Evolutionary conservation across 2,329 filamentous ascomycete genomes (phyloP), one percentile per base, ranked within the genome.

Genomic region (Cercospora nicotianae): DNA sequence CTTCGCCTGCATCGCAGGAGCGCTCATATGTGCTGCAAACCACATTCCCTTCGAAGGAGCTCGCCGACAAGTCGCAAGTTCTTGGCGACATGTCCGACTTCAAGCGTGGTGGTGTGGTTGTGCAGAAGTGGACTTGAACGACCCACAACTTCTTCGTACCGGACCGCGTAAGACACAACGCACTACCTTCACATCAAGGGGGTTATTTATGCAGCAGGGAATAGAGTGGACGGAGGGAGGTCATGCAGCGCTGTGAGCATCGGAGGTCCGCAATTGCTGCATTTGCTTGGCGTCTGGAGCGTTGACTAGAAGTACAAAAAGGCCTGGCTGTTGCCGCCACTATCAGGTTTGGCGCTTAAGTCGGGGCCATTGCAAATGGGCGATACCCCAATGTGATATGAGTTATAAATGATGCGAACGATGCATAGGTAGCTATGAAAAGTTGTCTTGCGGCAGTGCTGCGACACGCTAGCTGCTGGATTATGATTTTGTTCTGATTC

Each of bases 41-140:
- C 0, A 94, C 91, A 0, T 95, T 95, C 79, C 92, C 92, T 4
- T 92, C 88, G 75, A 93, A 92, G 80, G 90, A 94, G 64, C 86
- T 94, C 70, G 89, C 85, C 1, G 91, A 95, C 75, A 89, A 89
- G 79, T 74, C 77, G 58, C 79, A 77, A 71, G 81, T 76, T 65
- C 74, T 83, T 69, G 83, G 80, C 51, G 84, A 84, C 62, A 79
- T 85, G 76, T 69, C 77, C 3, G 83, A 84, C 68, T 83, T 84
- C 74, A 83, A 84, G 79, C 78, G 84, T 13, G 84, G 84, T 26
- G 84, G 84, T 1, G 83, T 84, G n/a, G 82, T 86, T 36, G 84
- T 86, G 67, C 84, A 86, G 75, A 86, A 85, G 76, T 86, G 84
- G 84, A 82, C 28, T 3, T 59, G 30, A 59, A 33, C 30, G 18